Conservation (phyloP, 495 filamentous ascomycete genomes). For the Penicillium crystallinum region DNA sequence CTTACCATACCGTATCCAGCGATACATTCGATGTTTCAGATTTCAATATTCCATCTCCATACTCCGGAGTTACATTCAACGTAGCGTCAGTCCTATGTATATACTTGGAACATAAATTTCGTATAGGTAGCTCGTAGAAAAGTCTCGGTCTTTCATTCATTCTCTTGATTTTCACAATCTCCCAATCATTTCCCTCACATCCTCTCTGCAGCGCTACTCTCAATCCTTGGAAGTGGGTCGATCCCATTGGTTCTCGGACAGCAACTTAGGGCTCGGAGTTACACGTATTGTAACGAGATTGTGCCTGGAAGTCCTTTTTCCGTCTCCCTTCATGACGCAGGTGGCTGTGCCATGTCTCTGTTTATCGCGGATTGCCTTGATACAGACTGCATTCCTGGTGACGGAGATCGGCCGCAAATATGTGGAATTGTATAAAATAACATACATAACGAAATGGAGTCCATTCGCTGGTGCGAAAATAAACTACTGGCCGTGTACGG, state of each 20-base stretch:
- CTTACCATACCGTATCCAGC: slow-evolving; percentile 2
- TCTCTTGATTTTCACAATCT: too few species aligned
- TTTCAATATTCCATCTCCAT: background rate
- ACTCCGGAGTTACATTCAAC: too few species aligned
- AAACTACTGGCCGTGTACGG: background rate
- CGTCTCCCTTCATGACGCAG: slow-evolving; percentile 11
- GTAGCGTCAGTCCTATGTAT: too few species aligned
- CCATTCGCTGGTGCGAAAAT: too few species aligned
- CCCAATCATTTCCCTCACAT: too few species aligned
- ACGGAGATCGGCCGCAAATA: background rate
- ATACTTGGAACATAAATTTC: too few species aligned
- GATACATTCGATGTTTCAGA: background rate
- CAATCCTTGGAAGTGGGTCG: background rate
- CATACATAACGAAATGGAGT: too few species aligned
- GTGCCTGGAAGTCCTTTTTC: background rate
- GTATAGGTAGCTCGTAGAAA: too few species aligned
- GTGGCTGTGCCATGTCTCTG: slow-evolving; percentile 17
- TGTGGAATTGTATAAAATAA: background rate
- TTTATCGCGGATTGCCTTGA: background rate
- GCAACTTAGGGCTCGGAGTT: slow-evolving; percentile 1
- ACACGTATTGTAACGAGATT: slow-evolving; percentile 1
- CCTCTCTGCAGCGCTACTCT: too few species aligned
- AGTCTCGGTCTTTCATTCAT: too few species aligned
- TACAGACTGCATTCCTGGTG: slow-evolving; percentile 12
- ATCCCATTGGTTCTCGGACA: background rate